These are phyloP conservation scores for Termitomyces sp. DNA, from an alignment of 768 basidiomycete species.

Conservation along the genomic window DNA sequence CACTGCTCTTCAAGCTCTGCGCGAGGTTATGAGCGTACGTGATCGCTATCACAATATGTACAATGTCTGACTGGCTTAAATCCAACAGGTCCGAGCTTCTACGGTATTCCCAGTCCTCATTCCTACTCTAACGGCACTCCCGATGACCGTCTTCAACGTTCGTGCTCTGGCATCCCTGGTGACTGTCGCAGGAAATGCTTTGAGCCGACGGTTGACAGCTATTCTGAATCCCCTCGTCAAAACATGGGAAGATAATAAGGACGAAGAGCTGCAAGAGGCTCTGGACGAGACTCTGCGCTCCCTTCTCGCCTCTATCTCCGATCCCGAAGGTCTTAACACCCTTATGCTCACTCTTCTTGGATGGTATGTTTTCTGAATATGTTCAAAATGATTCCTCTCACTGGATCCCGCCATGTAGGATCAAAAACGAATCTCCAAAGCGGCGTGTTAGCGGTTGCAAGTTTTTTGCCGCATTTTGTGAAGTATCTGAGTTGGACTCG, in stretches of 20 bases:
- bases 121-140: constrained; percentile 83
- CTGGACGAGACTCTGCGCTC: constrained; percentile 73
- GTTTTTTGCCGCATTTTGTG: constrained; percentile 79
- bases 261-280: constrained; percentile 66
- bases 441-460: constrained; percentile 77
- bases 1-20: constrained; percentile 88
- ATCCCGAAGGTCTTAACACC: constrained; percentile 84
- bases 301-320: constrained; percentile 71
- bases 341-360: constrained; percentile 85
- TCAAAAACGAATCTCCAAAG: constrained; percentile 63
- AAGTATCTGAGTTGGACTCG: constrained; percentile 74
- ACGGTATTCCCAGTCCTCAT: constrained; percentile 97
- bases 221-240: constrained; percentile 79
- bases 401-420: constrained; percentile 41
- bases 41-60: not conserved
- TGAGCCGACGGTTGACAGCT: constrained; percentile 75
- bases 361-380: constrained; percentile 51
- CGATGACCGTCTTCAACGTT: constrained; percentile 94
- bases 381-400: not conserved
- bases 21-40: constrained; percentile 90
- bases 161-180: constrained; percentile 87
- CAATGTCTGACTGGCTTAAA: constrained; percentile 1
- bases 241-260: constrained; percentile 61
- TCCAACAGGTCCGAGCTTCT: constrained; percentile 74
- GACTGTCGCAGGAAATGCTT: constrained; percentile 86